phyloP scores from a whole-genome alignment of 106 monocot genomes.

The Dendrobium catenatum region DNA sequence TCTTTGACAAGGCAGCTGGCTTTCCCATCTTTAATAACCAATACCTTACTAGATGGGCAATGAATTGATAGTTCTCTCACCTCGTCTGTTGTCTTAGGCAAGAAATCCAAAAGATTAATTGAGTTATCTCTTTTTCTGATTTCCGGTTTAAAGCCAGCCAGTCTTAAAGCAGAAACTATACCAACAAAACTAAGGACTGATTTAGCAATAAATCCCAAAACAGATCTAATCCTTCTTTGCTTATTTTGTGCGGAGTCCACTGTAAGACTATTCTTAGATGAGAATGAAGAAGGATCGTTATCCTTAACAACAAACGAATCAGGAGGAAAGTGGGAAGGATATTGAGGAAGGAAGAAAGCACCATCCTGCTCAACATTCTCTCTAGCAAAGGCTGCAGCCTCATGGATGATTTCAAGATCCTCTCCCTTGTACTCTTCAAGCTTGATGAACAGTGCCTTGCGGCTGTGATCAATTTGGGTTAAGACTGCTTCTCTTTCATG shows the following conservation, averaged over 20 bases:
- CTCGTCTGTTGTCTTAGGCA: constrained; percentile 9
- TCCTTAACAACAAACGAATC: constrained; percentile 37
- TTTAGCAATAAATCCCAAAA: constrained; percentile 48
- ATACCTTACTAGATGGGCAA: constrained; percentile 65
- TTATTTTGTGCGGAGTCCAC: background rate
- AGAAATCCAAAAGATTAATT: constrained; percentile 22
- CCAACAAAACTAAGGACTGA: constrained; percentile 43
- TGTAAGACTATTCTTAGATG: constrained; percentile 7
- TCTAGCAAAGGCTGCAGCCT: constrained; percentile 62
- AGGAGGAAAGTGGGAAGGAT: constrained; percentile 41
- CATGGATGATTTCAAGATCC: constrained; percentile 55
- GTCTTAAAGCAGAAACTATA: constrained; percentile 31
- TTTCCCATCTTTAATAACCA: constrained; percentile 74
- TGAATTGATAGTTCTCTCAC: constrained; percentile 4
- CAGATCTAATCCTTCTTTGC: constrained; percentile 5
- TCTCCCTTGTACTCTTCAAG: constrained; percentile 70
- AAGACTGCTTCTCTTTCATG: constrained; percentile 68
- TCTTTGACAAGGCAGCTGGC: constrained; percentile 64
- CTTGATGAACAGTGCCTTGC: constrained; percentile 46
- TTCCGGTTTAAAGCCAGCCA: constrained; percentile 45
- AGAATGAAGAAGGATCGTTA: constrained; percentile 20
- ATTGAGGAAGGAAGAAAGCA: constrained; percentile 49
- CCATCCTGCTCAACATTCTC: constrained; percentile 46
- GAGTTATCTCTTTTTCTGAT: constrained; percentile 12
- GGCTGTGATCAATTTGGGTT: constrained; percentile 61